These are phyloP conservation scores for Papilionanthe hybrid DNA, from an alignment of 116 monocot species.

Conservation along the genomic window DNA sequence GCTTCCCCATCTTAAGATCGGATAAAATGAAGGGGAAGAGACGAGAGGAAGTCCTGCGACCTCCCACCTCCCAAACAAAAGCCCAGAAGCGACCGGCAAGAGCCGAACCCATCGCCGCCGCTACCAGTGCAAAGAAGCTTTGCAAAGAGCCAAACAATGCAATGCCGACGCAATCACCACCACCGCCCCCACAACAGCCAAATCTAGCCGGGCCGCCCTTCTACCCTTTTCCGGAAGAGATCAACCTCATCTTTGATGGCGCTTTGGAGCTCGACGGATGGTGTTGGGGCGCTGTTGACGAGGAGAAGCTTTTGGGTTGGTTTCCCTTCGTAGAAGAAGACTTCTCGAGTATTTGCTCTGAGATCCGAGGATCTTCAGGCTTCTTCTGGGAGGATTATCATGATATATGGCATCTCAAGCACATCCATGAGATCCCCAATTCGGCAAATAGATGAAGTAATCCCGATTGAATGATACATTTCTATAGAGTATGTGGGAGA, in stretches of 20 bases:
- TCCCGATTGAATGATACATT: not conserved
- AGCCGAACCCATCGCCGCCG: not conserved
- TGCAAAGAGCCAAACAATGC: not conserved
- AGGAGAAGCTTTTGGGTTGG: conserved; percentile 14
- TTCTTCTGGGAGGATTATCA: conserved; percentile 12
- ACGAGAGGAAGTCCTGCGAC: too few relatives aligned
- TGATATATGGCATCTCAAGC: conserved; percentile 12
- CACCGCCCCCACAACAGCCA: not conserved
- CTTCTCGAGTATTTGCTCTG: not conserved
- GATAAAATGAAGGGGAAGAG: too few relatives aligned
- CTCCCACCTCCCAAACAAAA: too few relatives aligned
- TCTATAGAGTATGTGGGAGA: not conserved
- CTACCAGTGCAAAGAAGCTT: not conserved
- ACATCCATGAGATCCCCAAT: conserved; percentile 9
- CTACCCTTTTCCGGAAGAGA: not conserved
- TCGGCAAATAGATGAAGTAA: conserved; percentile 7
- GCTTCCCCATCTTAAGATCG: too few relatives aligned
- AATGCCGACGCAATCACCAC: not conserved
- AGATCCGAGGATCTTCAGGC: not conserved
- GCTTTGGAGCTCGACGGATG: conserved; percentile 10
- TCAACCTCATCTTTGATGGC: not conserved
- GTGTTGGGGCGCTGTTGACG: conserved; percentile 5
- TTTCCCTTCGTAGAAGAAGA: conserved; percentile 7
- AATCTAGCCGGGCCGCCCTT: too few relatives aligned
- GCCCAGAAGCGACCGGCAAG: too few relatives aligned